Percentiles rank a stretch among this genome's conserved stretches.
These are phyloP conservation scores for Keithomyces neogunnii DNA, from an alignment of 2,329 filamentous ascomycete genomes.

Conservation along the genomic window DNA sequence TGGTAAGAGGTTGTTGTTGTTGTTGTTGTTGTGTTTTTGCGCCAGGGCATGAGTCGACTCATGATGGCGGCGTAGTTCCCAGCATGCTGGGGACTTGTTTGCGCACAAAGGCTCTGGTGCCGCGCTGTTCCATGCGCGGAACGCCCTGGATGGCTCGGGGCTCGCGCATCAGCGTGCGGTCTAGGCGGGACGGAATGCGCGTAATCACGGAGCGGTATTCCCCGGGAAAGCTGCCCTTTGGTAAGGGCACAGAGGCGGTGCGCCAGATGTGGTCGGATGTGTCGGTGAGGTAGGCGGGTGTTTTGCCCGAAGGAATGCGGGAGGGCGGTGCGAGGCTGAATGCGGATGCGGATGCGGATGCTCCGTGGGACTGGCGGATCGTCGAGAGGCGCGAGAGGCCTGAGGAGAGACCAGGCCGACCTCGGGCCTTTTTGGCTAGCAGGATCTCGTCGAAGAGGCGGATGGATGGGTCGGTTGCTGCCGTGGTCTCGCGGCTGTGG, in stretches of 20 bases:
- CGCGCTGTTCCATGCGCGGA: conserved; percentile 52
- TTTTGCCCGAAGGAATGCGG: conserved; percentile 28
- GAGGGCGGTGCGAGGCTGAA: conserved; percentile 27
- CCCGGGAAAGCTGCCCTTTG: conserved; percentile 53
- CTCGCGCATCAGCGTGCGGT: conserved; percentile 83
- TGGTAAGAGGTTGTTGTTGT: too few species aligned
- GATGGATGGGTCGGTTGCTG: conserved; percentile 54
- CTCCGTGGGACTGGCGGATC: conserved; percentile 46
- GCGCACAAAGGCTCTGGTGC: conserved; percentile 39
- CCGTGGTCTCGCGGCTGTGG: conserved; percentile 64
- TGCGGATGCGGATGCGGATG: conserved; percentile 23
- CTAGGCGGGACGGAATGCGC: conserved; percentile 71
- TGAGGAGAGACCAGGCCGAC: conserved; percentile 56
- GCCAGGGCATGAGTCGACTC: conserved; percentile 8
- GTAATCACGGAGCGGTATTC: conserved; percentile 54
- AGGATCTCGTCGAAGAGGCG: conserved; percentile 81
- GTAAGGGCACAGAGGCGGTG: conserved; percentile 51
- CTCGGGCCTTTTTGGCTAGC: conserved; percentile 63
- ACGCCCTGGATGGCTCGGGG: conserved; percentile 82
- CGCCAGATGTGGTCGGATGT: conserved; percentile 75
- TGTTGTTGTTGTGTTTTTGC: too few species aligned
- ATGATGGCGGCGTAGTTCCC: conserved; percentile 32
- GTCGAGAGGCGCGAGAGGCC: conserved; percentile 56
- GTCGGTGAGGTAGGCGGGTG: conserved; percentile 58
- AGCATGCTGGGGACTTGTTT: conserved; percentile 48